A percentile compares a stretch with the other conserved stretches of the same genome.
phyloP scores from a whole-genome alignment of 306 rosid species.

The Alnus rubra region DNA sequence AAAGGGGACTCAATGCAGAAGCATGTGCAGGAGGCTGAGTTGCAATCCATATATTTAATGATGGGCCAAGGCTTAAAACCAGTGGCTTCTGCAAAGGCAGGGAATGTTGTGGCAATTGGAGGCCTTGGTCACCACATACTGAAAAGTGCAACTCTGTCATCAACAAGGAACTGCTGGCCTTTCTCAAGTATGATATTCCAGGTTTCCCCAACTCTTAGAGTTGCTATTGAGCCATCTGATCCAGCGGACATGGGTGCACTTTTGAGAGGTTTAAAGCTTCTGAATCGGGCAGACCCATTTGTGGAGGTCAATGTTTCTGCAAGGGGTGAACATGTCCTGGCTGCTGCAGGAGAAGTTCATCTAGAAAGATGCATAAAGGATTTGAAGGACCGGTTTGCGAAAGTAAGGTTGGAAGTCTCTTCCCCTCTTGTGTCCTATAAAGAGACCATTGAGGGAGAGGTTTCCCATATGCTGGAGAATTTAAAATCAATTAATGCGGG shows the following conservation, averaged over 20 bases:
- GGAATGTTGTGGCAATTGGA: conserved; percentile 83
- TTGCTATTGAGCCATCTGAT: conserved; percentile 85
- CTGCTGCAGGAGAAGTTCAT: conserved; percentile 96
- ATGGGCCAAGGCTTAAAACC: conserved; percentile 91
- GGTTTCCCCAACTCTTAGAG: conserved; percentile 79
- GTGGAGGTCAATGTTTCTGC: conserved; percentile 82
- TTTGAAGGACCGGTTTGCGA: conserved; percentile 88
- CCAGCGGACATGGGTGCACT: conserved; percentile 78
- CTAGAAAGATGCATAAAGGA: conserved; percentile 91
- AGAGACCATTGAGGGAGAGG: conserved; percentile 83
- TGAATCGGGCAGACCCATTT: conserved; percentile 88
- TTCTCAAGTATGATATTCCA: conserved; percentile 88
- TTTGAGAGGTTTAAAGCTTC: conserved; percentile 74
- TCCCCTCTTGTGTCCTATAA: conserved; percentile 83
- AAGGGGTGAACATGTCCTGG: conserved; percentile 81
- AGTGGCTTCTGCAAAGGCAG: conserved; percentile 68
- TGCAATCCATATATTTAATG: conserved; percentile 77
- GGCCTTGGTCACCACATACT: conserved; percentile 92
- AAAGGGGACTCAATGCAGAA: conserved; percentile 75
- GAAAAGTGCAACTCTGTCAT: conserved; percentile 88
- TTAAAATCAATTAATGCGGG: conserved; percentile 51
- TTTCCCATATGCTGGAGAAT: conserved; percentile 48
- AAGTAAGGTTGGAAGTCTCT: conserved; percentile 74
- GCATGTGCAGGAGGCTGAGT: conserved; percentile 78
- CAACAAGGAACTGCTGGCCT: conserved; percentile 85